A percentile compares a stretch with the other conserved stretches of the same genome.
Conservation (phyloP, 1,284 basidiomycete genomes). For the Ganoderma lingzhi region DNA sequence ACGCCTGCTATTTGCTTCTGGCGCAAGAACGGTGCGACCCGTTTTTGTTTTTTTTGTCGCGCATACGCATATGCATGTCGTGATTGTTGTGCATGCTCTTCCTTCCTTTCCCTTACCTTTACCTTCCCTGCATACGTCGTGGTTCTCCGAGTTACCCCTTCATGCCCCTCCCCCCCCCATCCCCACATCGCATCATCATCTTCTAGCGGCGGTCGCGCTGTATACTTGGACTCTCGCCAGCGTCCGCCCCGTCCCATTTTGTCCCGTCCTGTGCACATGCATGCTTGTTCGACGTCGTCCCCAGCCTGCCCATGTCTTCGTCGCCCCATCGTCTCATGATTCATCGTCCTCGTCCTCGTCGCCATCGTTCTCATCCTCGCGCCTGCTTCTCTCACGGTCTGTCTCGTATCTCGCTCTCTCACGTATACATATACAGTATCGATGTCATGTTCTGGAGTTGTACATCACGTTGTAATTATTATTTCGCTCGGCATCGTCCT, state of each 20-base stretch:
- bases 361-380: background rate
- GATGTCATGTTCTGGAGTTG: background rate
- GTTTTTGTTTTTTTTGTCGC: background rate
- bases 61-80: background rate
- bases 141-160: background rate
- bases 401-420: background rate
- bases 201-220: background rate
- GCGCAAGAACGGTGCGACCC: background rate
- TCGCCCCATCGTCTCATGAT: background rate
- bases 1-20: background rate
- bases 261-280: background rate
- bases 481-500: background rate
- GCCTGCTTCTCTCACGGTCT: background rate
- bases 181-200: background rate
- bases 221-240: constrained; percentile 9
- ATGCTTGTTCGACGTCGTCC: background rate
- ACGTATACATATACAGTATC: background rate
- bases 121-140: background rate
- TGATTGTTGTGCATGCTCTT: background rate
- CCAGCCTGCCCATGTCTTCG: background rate
- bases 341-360: background rate
- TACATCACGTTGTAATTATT: constrained; percentile 8
- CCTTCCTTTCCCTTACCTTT: background rate
- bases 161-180: background rate
- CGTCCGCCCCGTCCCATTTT: background rate